Base-by-base conservation (phyloP, 2,329 filamentous ascomycete species). In the Aureobasidium sp. region DNA sequence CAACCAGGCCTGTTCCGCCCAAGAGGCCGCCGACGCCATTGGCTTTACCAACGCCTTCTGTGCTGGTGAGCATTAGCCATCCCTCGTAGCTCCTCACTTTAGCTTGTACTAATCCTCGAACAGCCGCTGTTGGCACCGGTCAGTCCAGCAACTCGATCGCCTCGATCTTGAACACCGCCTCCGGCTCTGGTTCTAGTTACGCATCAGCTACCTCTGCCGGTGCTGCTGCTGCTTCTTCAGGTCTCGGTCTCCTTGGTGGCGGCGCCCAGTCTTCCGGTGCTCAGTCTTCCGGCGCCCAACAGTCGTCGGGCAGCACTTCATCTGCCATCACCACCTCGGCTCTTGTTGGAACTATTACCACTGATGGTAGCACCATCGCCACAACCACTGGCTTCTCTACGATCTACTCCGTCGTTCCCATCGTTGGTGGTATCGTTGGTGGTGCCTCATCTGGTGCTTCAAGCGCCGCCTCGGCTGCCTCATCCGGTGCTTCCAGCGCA, bases 341-440 rank as follows among this genome's bases (percentile, higher is more conserved):
- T 17, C 64, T 72, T n/a, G 68, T 68, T 35, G 68, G 66, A 11
- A 64, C 71, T 61, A 64, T 72, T 60, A 70, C 70, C 56, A 63
- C 67, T 8, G 65, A 63, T 42, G 71, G 68, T 65, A 68, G 68
- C 45, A 68, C 65, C 48, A 67, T 68, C 65, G 68, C 67, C 50
- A 72, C 71, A 52, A 70, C 68, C 39, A 71, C 70, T 53, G 72
- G 71, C 60, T 66, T 66, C 50, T 72, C 70, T 63, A 73, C 71
- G 61, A 70, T 72, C 69, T 73, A 64, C 64, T 64, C 64, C 50
- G 53, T 54, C 29, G 60, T 56, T 31, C 65, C 64, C 33, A 17
- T 60, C 45, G 57, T 60, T 17, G 57, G 57, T 50, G 57, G 57
- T 33, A 63, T 64, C 44, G 53, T 52, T 19, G 60, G 47, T 19